Conservation (phyloP, 805 yeast species). For the Saccharomycopsis selenospora region DNA sequence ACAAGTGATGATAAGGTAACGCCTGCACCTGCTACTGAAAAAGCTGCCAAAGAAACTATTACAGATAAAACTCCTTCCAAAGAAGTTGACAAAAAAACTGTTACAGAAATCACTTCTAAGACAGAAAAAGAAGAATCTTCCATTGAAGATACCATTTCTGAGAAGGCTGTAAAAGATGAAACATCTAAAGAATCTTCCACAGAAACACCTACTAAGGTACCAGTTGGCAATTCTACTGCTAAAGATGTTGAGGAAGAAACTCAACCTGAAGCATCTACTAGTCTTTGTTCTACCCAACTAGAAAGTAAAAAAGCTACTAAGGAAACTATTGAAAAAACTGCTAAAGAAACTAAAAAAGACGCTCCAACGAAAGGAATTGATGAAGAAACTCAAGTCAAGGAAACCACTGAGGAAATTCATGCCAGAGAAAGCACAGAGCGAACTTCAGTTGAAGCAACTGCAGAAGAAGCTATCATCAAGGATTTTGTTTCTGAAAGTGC, state of each 20-base stretch:
- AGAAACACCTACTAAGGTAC: constrained; percentile 32
- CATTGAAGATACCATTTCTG: background rate
- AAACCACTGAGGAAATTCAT: background rate
- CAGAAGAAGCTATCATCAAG: too few relatives aligned
- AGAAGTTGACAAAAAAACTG: background rate
- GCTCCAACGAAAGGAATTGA: background rate
- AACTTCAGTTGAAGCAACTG: too few relatives aligned
- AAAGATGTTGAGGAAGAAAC: constrained; percentile 46
- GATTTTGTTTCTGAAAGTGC: too few relatives aligned
- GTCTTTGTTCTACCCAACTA: too few relatives aligned
- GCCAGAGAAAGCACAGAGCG: too few relatives aligned
- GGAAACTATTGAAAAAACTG: background rate
- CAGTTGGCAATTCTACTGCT: constrained; percentile 59
- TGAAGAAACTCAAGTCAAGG: background rate
- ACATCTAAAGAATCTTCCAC: background rate
- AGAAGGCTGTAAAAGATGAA: background rate
- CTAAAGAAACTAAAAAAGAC: background rate
- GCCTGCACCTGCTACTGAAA: background rate
- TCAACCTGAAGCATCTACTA: background rate
- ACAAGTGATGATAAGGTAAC: background rate
- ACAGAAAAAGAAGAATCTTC: background rate
- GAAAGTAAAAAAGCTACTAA: background rate
- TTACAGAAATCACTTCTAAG: background rate
- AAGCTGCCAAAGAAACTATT: background rate
- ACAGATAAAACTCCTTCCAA: background rate